phyloP scores from a whole-genome alignment of 176 grass and related monocot species.

The Eleusine indica region DNA sequence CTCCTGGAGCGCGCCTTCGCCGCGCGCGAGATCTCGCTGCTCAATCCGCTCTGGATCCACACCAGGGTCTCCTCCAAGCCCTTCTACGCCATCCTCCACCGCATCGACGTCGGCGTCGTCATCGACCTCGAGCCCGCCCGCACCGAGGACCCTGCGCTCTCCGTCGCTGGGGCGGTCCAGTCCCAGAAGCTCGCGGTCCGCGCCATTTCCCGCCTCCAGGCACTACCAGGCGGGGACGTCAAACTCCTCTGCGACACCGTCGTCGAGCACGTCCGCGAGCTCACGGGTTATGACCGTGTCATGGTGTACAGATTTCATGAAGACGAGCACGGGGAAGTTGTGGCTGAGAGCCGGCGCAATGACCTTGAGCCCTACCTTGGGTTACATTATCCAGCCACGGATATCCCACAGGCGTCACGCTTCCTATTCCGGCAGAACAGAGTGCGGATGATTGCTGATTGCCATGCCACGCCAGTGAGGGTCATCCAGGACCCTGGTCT shows the following conservation, averaged over 20 bases:
- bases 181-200: conserved; percentile 95
- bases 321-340: conserved; percentile 93
- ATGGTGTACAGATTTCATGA: conserved; percentile 99
- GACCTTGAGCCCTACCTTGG: conserved; percentile 93
- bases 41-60: conserved; percentile 93
- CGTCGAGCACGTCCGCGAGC: conserved; percentile 80
- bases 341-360: conserved; percentile 68
- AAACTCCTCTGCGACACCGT: conserved; percentile 84
- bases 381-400: conserved; percentile 94
- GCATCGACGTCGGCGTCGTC: conserved; percentile 88
- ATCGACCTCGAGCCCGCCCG: conserved; percentile 82
- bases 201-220: conserved; percentile 89
- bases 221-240: conserved; percentile 79
- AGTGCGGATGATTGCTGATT: conserved; percentile 92
- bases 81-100: conserved; percentile 95
- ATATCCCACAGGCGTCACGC: conserved; percentile 93
- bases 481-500: conserved; percentile 82
- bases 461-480: conserved; percentile 63
- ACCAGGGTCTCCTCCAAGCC: conserved; percentile 77
- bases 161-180: conserved; percentile 80
- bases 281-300: conserved; percentile 92
- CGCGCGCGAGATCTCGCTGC: conserved; percentile 84
- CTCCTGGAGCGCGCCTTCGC: conserved; percentile 72
- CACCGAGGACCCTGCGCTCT: conserved; percentile 78
- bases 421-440: conserved; percentile 99